phyloP scores from a whole-genome alignment of 164 flowering plant species.

The Houttuynia cordata region DNA sequence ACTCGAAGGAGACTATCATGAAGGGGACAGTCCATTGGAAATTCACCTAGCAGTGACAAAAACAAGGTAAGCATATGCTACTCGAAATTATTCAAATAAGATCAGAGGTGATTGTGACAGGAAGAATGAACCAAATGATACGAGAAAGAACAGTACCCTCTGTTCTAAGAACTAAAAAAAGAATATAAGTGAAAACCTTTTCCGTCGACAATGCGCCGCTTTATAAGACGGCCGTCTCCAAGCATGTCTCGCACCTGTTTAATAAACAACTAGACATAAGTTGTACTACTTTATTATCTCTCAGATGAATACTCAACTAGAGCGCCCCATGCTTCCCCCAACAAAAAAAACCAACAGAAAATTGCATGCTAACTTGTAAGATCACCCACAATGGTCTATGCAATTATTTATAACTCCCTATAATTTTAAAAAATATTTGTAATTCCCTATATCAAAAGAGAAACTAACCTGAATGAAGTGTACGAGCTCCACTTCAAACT shows the following conservation, averaged over 20 bases:
- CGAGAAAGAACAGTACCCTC: neutral
- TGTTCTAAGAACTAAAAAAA: neutral
- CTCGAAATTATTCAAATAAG: neutral
- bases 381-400: no score
- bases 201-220: slow-evolving; percentile 90
- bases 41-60: slow-evolving; percentile 52
- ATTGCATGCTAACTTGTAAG: neutral
- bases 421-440: neutral
- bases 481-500: slow-evolving; percentile 86
- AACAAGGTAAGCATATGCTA: neutral
- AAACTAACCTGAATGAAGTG: slow-evolving; percentile 92
- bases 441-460: neutral
- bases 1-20: slow-evolving; percentile 82
- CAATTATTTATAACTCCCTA: no score
- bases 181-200: slow-evolving; percentile 35
- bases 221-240: slow-evolving; percentile 97
- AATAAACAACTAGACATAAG: slow-evolving; percentile 1
- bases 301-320: neutral
- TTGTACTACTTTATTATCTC: neutral
- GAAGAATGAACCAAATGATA: neutral
- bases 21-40: slow-evolving; percentile 99
- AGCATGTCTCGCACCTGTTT: slow-evolving; percentile 87
- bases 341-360: no score
- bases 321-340: neutral
- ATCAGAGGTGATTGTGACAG: neutral